phyloP scores from a whole-genome alignment of 345 rosid species.

The Brassica cretica region DNA sequence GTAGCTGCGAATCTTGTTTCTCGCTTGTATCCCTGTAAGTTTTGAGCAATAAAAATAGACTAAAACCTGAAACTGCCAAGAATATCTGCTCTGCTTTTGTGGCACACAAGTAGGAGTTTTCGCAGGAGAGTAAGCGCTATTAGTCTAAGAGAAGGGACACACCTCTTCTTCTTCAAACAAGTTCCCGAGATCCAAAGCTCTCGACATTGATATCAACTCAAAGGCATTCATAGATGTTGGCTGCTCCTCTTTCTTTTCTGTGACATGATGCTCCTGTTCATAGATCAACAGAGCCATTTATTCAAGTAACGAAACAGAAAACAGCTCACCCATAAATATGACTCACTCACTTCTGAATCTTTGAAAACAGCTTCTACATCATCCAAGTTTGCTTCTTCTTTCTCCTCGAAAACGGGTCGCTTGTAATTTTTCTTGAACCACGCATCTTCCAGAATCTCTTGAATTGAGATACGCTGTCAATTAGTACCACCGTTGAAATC shows the following conservation, averaged over 20 bases:
- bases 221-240: constrained; percentile 97
- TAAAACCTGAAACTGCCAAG: not conserved
- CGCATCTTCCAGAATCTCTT: constrained; percentile 71
- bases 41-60: not conserved
- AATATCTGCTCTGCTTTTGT: not conserved
- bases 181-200: constrained; percentile 88
- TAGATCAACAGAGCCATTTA: not conserved
- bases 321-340: constrained; percentile 22
- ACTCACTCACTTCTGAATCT: constrained; percentile 81
- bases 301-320: constrained; percentile 10
- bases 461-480: constrained; percentile 79
- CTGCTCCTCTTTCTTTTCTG: constrained; percentile 83
- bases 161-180: constrained; percentile 79
- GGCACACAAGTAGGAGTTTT: not conserved
- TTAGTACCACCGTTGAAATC: constrained; percentile 17
- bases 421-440: constrained; percentile 89
- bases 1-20: constrained; percentile 93
- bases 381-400: constrained; percentile 67
- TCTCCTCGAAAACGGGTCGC: constrained; percentile 78
- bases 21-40: constrained; percentile 58
- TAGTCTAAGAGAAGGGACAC: constrained; percentile 46
- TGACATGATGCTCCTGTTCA: constrained; percentile 81
- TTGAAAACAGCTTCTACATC: constrained; percentile 93
- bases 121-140: not conserved
- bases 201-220: constrained; percentile 90